Base-by-base conservation (phyloP, 768 basidiomycete species). In the Auricularia auricula-judae region DNA sequence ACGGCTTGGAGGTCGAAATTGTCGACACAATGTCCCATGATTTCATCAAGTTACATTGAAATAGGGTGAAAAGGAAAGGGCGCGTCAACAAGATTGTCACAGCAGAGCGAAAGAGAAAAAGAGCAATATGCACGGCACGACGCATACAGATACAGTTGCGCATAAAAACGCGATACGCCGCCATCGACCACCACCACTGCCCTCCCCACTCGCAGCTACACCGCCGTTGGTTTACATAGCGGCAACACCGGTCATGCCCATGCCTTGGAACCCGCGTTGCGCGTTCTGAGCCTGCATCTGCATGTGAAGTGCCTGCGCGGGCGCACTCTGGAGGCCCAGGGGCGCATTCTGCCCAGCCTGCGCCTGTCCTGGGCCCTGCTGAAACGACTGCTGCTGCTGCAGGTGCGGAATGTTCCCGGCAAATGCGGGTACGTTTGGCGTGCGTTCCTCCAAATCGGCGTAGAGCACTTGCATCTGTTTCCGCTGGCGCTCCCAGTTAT, bases 381-480 rank as follows among this genome's bases (percentile, higher is more conserved):
- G 21, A 18, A 16, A 16, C 23, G 14, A 23, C 29, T 59, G 56
- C 34, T 59, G 56, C 56, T 59, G 56, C 56, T 29, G 83, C 66
- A 79, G 81, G 65, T 84, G 75, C 81, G 84, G 81, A 18, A 84
- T 84, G 59, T 80, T 81, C 63, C 84, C 83, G 62, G 77, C 76
- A 68, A 88, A 88, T 36, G 84, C 85, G 3, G 87, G 84, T 11
- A 76, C 72, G 44, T 51, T 51, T 21, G 47, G 47, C 16, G 77
- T 84, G 79, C 88, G 87, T 76, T 89, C 88, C 75, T 88, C 87
- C 70, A 89, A 76, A 71, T 89, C 88, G 63, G 82, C 73, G 69
- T 89, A 89, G 66, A 87, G 76, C 60, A 90, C 88, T 16, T 83
- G 85, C 82, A 88, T 85, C 71, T 89, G 86, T 75, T 87, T 89